phyloP scores from a whole-genome alignment of 495 filamentous ascomycete genomes.

The Penicillium ucsense region DNA sequence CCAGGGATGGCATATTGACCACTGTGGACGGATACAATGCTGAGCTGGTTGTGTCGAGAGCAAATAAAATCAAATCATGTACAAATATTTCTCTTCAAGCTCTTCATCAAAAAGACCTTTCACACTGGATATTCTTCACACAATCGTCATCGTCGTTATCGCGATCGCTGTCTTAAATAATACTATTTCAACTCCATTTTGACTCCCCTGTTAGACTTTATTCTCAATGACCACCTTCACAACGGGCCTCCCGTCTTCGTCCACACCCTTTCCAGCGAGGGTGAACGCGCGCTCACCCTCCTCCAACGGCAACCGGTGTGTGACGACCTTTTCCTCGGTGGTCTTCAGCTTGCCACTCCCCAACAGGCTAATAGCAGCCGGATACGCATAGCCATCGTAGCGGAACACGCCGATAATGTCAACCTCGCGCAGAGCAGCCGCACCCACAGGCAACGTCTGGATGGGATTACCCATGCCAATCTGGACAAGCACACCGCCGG shows the following conservation, averaged over 20 bases:
- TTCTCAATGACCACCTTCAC: conserved; percentile 75
- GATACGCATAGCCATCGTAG: conserved; percentile 74
- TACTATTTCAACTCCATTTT: neutral
- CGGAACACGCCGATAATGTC: conserved; percentile 90
- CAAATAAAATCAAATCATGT: neutral
- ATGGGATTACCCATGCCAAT: conserved; percentile 92
- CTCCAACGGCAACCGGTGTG: conserved; percentile 63
- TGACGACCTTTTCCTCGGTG: conserved; percentile 54
- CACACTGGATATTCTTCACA: conserved; percentile 19
- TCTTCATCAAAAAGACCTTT: neutral
- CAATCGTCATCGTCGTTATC: conserved; percentile 10
- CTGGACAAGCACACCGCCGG: conserved; percentile 76
- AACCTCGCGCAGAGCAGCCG: conserved; percentile 78
- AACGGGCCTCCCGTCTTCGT: conserved; percentile 66
- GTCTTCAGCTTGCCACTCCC: conserved; percentile 47
- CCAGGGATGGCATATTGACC: too few relatives aligned
- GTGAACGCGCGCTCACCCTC: conserved; percentile 62
- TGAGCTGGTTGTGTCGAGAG: neutral
- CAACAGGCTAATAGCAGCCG: conserved; percentile 66
- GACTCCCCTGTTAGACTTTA: neutral
- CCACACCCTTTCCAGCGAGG: conserved; percentile 71
- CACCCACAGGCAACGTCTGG: conserved; percentile 75
- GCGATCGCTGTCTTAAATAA: neutral
- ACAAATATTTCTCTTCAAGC: neutral
- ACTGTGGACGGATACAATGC: too few relatives aligned